A percentile compares a stretch with the other conserved stretches of the same genome.
phyloP scores from a whole-genome alignment of 352 stramenopile genomes.

The Pythium utonaiense region DNA sequence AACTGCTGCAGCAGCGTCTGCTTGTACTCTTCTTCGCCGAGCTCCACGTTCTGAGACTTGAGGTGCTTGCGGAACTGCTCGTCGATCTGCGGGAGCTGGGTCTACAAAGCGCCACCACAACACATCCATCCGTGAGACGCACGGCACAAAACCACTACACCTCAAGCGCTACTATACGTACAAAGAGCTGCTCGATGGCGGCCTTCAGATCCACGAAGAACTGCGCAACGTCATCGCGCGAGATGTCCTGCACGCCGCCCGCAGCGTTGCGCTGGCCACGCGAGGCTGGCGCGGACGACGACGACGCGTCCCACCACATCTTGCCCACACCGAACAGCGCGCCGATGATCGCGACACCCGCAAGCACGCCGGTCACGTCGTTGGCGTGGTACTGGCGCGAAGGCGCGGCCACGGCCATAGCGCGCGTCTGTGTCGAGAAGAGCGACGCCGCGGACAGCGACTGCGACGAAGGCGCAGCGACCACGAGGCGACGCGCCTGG shows the following conservation, averaged over 20 bases:
- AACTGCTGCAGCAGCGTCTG: conserved; percentile 69
- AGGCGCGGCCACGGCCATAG: background rate
- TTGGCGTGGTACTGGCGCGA: conserved; percentile 21
- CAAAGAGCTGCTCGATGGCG: conserved; percentile 62
- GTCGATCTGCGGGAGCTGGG: conserved; percentile 66
- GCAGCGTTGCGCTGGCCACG: background rate
- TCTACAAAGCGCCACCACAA: conserved; percentile 25
- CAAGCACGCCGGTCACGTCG: conserved; percentile 64
- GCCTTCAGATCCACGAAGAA: conserved; percentile 75
- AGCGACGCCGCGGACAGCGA: conserved; percentile 11
- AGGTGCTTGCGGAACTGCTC: conserved; percentile 60
- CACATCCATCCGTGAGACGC: background rate
- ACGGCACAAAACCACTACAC: background rate
- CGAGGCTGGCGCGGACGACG: conserved; percentile 17
- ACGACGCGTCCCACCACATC: conserved; percentile 84
- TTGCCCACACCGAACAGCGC: conserved; percentile 72
- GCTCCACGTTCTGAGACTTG: conserved; percentile 60
- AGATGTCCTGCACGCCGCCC: conserved; percentile 46
- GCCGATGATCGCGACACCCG: conserved; percentile 61
- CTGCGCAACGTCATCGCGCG: conserved; percentile 49
- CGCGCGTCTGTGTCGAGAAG: conserved; percentile 17
- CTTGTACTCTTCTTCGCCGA: conserved; percentile 71
- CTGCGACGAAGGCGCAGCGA: conserved; percentile 1
- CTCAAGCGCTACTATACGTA: conserved; percentile 24
- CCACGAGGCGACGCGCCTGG: background rate